A percentile compares a stretch with the other conserved stretches of the same genome.
Conservation (phyloP, 495 filamentous ascomycete genomes). For the Neurospora sp. region DNA sequence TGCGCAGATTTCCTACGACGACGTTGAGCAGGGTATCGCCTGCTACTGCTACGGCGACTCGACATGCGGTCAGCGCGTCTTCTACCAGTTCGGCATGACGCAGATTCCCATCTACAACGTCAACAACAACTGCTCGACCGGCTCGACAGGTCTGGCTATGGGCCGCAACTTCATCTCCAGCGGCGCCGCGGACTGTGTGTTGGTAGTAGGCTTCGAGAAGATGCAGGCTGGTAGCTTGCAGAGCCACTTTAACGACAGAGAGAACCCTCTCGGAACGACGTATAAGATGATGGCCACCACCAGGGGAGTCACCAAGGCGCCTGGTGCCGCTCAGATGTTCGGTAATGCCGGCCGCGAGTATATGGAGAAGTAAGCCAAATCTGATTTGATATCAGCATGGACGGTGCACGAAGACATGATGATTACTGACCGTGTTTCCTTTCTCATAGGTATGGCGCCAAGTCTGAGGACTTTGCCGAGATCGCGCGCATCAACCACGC, state of each 20-base stretch:
- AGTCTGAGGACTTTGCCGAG: slow-evolving; percentile 81
- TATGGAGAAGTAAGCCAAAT: slow-evolving; percentile 67
- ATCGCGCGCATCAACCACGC: slow-evolving; percentile 92
- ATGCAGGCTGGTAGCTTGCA: slow-evolving; percentile 87
- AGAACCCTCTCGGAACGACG: slow-evolving; percentile 62
- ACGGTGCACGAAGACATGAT: background rate
- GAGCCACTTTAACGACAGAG: slow-evolving; percentile 68
- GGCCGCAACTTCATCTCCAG: slow-evolving; percentile 69
- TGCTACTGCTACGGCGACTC: slow-evolving; percentile 97
- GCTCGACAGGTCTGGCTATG: slow-evolving; percentile 78
- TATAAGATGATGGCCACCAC: slow-evolving; percentile 73
- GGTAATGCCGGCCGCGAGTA: slow-evolving; percentile 93
- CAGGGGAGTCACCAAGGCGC: slow-evolving; percentile 66
- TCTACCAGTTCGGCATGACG: slow-evolving; percentile 98
- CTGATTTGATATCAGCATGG: background rate
- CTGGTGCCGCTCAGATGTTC: slow-evolving; percentile 86
- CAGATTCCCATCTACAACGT: slow-evolving; percentile 93
- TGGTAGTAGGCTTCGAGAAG: slow-evolving; percentile 96
- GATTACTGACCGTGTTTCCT: background rate
- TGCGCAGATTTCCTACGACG: slow-evolving; percentile 91
- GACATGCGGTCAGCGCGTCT: slow-evolving; percentile 91
- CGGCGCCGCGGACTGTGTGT: slow-evolving; percentile 72
- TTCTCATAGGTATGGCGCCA: slow-evolving; percentile 61
- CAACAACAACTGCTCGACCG: slow-evolving; percentile 97
- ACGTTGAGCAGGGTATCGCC: slow-evolving; percentile 90